Percentiles rank a stretch among this genome's conserved stretches.
Conservation (phyloP, 176 grass and related monocot genomes). For the Pontederia crassipes region DNA sequence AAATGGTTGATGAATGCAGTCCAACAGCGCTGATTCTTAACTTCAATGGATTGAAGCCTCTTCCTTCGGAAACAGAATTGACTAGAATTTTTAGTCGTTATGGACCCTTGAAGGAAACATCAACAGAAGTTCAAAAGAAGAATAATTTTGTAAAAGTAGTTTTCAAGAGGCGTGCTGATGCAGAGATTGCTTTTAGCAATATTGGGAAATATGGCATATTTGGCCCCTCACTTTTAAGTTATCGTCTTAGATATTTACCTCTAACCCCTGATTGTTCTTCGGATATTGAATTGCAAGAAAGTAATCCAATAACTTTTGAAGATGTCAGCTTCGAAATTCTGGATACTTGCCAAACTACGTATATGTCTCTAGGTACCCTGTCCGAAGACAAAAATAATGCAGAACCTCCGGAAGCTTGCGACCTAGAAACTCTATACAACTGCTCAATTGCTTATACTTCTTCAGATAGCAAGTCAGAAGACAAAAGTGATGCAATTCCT, state of each 20-base stretch:
- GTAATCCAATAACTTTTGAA: not conserved
- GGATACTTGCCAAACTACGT: not conserved
- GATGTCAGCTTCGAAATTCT: not conserved
- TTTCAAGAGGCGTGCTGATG: conserved; percentile 60
- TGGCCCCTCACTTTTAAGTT: conserved; percentile 53
- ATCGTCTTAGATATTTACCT: conserved; percentile 42
- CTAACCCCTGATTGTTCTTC: conserved; percentile 15
- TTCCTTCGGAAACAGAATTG: conserved; percentile 57
- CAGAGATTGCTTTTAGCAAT: conserved; percentile 56
- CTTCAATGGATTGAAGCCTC: conserved; percentile 48
- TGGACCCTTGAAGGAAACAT: conserved; percentile 55
- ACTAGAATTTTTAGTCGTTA: conserved; percentile 49
- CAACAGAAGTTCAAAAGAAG: conserved; percentile 45
- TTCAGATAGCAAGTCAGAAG: not conserved
- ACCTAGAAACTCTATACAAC: not conserved
- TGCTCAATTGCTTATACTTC: not conserved
- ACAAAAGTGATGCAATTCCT: not conserved
- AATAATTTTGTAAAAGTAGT: conserved; percentile 46
- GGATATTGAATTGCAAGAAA: not conserved
- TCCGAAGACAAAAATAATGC: not conserved
- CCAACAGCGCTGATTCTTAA: conserved; percentile 67
- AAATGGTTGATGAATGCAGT: conserved; percentile 37
- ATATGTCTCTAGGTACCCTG: not conserved
- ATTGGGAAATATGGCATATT: conserved; percentile 52
- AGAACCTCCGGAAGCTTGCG: not conserved